A percentile compares a stretch with the other conserved stretches of the same genome.
phyloP scores from a whole-genome alignment of 1,139 yeast genomes.

The Pichia sp. region DNA sequence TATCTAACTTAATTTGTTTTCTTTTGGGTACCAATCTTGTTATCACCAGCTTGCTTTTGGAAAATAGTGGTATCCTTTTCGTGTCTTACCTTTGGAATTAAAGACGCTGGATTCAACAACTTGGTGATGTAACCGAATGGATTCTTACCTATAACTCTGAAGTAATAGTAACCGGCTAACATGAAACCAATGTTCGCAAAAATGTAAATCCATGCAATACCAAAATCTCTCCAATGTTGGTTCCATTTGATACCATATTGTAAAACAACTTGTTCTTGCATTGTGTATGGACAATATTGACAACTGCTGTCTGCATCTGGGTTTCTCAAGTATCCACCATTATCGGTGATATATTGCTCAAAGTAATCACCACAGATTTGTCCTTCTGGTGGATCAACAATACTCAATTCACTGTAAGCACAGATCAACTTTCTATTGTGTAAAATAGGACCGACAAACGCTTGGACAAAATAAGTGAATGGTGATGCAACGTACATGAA shows the following conservation, averaged over 20 bases:
- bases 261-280: constrained; percentile 49
- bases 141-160: constrained; percentile 13
- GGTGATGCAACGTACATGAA: constrained; percentile 70
- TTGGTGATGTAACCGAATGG: constrained; percentile 8
- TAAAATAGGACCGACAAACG: constrained; percentile 44
- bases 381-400: constrained; percentile 50
- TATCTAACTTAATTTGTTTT: constrained; percentile 12
- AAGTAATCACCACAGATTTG: constrained; percentile 51
- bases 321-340: constrained; percentile 50
- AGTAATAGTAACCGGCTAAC: constrained; percentile 16
- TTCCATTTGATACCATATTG: constrained; percentile 40
- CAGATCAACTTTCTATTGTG: constrained; percentile 53
- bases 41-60: constrained; percentile 32
- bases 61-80: constrained; percentile 36
- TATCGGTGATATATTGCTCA: constrained; percentile 29
- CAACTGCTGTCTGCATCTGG: constrained; percentile 48
- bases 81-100: constrained; percentile 29
- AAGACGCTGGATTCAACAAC: constrained; percentile 9
- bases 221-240: constrained; percentile 61
- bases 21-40: constrained; percentile 22
- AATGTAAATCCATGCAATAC: constrained; percentile 52
- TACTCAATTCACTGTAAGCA: constrained; percentile 41
- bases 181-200: constrained; percentile 38
- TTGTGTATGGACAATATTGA: constrained; percentile 48
- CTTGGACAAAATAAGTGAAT: constrained; percentile 53